Base-by-base conservation (phyloP, 805 yeast genomes). In the Pachysolen tannophilus region DNA sequence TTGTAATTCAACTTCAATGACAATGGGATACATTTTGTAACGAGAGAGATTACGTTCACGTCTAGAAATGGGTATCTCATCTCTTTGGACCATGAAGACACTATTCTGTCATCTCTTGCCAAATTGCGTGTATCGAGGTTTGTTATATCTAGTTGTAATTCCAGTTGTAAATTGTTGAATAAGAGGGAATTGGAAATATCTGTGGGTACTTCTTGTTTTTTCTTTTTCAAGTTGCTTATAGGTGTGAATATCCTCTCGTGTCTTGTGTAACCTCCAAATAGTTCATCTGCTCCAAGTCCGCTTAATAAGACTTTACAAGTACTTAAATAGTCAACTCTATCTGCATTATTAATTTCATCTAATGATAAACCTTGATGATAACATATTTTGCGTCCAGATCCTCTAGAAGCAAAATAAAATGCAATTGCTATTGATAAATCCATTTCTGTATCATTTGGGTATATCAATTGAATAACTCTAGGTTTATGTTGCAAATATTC, bases 261-360 rank as follows among this genome's bases (percentile, higher is more conserved):
- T 30, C 97, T 68, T 16, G 94, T 83, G 53, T 92, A 92, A 0
- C 99, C 99, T 0, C 95, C 99, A 63, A 83, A 88, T 14, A 92
- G 59, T 56, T 92, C 99, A 59, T 92, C 99, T 0, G 98, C 98
- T 1, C 99, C 99, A 9, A 92, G 64, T 0, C 99, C 99, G 35
- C 95, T 84, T 24, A 92, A 62, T 7, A 92, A 55, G 0, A 92
- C 95, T 44, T 75, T 72, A 7, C 86, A 71, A 7, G 57, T 52
- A 14, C 87, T 71, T 2, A 50, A 43, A 46, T 78, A 81, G 6
- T 43, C 37, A 3, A 23, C 35, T 30, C 50, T 35, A 14, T 21
- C 28, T 14, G 38, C 15, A n/a, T 17, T 38, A 10, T 47, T 50
- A 18, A 13, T 29, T 3, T 16, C 20, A 11, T 24, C 39, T 4